A percentile compares a stretch with the other conserved stretches of the same genome.
phyloP scores from a whole-genome alignment of 2,329 filamentous ascomycete species.

The Bipolaris cookei region DNA sequence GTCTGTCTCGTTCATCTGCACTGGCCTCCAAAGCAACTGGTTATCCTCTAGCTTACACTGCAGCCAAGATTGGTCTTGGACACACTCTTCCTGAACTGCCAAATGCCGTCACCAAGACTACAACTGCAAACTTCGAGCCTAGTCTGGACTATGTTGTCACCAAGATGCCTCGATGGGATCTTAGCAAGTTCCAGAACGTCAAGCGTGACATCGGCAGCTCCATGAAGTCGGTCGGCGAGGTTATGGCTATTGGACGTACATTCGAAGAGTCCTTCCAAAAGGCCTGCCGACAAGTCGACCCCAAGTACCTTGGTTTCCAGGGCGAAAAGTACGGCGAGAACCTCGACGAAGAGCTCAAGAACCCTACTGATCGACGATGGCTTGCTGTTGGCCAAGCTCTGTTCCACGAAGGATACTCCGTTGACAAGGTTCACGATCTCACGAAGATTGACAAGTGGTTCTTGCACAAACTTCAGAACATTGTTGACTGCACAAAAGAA shows the following conservation, averaged over 20 bases:
- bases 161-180: slow-evolving; percentile 98
- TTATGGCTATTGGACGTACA: slow-evolving; percentile 98
- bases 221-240: slow-evolving; percentile 99
- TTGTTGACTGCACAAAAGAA: slow-evolving; percentile 87
- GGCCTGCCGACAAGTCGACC: slow-evolving; percentile 96
- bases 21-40: slow-evolving; percentile 97
- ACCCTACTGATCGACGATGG: slow-evolving; percentile 96
- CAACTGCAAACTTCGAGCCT: slow-evolving; percentile 98
- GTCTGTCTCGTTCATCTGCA: slow-evolving; percentile 95
- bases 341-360: slow-evolving; percentile 85
- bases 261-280: slow-evolving; percentile 99
- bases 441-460: slow-evolving; percentile 99
- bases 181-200: slow-evolving; percentile 98
- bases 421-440: slow-evolving; percentile 88
- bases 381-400: slow-evolving; percentile 96
- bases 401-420: slow-evolving; percentile 94
- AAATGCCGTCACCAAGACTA: slow-evolving; percentile 98
- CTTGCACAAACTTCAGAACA: slow-evolving; percentile 96
- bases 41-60: slow-evolving; percentile 95
- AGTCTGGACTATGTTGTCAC: slow-evolving; percentile 97
- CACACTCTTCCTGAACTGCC: slow-evolving; percentile 94
- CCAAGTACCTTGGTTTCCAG: slow-evolving; percentile 89
- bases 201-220: slow-evolving; percentile 96
- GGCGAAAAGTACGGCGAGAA: slow-evolving; percentile 87
- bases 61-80: slow-evolving; percentile 96